A percentile compares a stretch with the other conserved stretches of the same genome.
phyloP scores from a whole-genome alignment of 306 rosid genomes.

The Rosa lucieae region DNA sequence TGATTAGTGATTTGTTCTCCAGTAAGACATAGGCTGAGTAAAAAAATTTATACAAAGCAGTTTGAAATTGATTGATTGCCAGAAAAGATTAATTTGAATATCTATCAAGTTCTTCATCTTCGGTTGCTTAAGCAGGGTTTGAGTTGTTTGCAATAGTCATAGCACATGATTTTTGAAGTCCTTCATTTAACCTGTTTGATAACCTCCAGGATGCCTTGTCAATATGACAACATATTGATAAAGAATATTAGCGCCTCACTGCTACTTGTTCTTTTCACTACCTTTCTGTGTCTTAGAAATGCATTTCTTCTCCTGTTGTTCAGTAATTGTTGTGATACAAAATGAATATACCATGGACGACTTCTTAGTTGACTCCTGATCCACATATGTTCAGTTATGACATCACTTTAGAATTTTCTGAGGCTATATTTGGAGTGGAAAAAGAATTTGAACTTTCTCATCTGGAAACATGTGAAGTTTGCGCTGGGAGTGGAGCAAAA shows the following conservation, averaged over 20 bases:
- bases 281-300: not conserved
- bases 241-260: not conserved
- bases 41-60: not conserved
- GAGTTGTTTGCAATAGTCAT: constrained; percentile 10
- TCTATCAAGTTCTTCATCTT: not conserved
- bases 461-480: constrained; percentile 91
- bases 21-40: not conserved
- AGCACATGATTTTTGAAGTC: no score
- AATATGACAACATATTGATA: not conserved
- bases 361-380: constrained; percentile 33
- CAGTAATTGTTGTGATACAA: not conserved
- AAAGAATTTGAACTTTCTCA: constrained; percentile 91
- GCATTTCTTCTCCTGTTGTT: constrained; percentile 14
- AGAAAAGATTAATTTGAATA: not conserved
- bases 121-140: not conserved
- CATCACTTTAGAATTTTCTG: constrained; percentile 75
- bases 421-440: constrained; percentile 89
- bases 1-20: not conserved
- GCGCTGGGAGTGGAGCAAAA: constrained; percentile 86
- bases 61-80: constrained; percentile 7
- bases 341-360: constrained; percentile 5
- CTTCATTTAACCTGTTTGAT: not conserved
- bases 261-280: constrained; percentile 1
- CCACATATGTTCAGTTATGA: constrained; percentile 74
- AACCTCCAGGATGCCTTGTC: not conserved